Base-by-base conservation (phyloP, 257 asterid species). In the Solanum chiquidenum region DNA sequence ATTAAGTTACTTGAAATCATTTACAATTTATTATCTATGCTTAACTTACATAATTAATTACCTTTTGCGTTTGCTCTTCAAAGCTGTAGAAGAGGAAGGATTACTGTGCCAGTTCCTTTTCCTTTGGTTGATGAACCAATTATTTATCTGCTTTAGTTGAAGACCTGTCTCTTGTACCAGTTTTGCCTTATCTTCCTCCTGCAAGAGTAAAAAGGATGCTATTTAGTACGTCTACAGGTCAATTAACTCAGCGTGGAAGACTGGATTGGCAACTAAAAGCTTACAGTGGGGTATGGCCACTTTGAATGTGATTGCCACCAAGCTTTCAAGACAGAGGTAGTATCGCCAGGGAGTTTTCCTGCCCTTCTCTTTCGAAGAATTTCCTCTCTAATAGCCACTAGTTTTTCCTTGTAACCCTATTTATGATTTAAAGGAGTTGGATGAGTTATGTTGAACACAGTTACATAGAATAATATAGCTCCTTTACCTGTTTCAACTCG, bases 81-180 rank as follows among this genome's bases (percentile, higher is more conserved):
- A 75, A 58, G 93, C 66, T 29, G 93, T 89, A 3, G 96, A 92
- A 52, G 96, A 88, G 35, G 95, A 94, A 23, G 94, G 92, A 90
- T 94, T 94, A 90, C 90, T 92, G 91, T 94, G 96, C 96, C 95
- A 94, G 87, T 94, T 93, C 92, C 95, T 91, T 91, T 94, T 94
- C 88, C 96, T 90, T 90, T 93, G 94, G 76, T 93, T 93, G 83
- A 93, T 93, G 88, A 93, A 93, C 95, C 96, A 93, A 84, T 93
- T 93, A 87, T 94, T 94, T 76, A 94, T 93, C 91, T 94, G 95
- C 91, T 93, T 93, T 71, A 92, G 85, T 88, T 93, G 93, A 91
- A 93, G 90, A 1, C 95, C 94, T 13, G 94, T 93, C 91, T 91
- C 94, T 89, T 93, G 92, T 73, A 92, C 95, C 92, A 93, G 86